phyloP scores from a whole-genome alignment of 169 alveolate species.

The Eimeria zaria region DNA sequence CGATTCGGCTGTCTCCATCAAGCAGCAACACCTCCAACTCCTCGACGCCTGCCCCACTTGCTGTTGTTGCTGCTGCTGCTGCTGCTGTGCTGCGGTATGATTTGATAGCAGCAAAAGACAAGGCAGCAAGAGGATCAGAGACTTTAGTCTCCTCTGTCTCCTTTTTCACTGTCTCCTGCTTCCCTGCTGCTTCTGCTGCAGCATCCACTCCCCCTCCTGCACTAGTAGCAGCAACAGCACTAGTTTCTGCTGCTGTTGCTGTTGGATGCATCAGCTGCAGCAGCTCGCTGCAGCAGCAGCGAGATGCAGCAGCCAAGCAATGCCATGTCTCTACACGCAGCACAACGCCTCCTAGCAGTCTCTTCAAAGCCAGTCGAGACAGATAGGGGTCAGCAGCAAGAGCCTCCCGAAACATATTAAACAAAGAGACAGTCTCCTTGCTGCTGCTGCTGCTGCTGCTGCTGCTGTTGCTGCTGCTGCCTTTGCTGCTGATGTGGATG shows the following conservation, averaged over 20 bases:
- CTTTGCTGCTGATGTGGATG: neutral
- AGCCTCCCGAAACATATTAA: neutral
- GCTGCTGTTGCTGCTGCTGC: conserved; percentile 23
- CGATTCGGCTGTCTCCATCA: conserved; percentile 5
- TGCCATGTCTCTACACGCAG: conserved; percentile 47
- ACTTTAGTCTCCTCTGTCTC: neutral
- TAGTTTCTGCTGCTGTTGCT: neutral
- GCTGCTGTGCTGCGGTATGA: neutral
- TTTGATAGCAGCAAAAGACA: neutral
- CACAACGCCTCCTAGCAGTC: neutral
- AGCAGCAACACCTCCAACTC: conserved; percentile 18
- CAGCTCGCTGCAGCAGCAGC: conserved; percentile 46
- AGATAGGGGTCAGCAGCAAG: neutral
- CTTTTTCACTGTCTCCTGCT: neutral
- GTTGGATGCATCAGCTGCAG: neutral
- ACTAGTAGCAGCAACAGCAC: neutral
- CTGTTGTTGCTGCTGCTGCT: conserved; percentile 39
- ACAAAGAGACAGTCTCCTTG: neutral
- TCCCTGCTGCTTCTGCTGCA: conserved; percentile 9
- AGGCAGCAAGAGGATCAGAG: conserved; percentile 12
- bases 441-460: conserved; percentile 16
- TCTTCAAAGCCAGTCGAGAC: neutral
- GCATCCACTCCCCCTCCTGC: neutral
- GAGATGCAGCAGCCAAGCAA: neutral
- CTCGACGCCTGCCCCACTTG: neutral